Evolutionary conservation across 2,329 filamentous ascomycete genomes (phyloP), one percentile per base, ranked within the genome.

Genomic region (Colletotrichum siamense): DNA sequence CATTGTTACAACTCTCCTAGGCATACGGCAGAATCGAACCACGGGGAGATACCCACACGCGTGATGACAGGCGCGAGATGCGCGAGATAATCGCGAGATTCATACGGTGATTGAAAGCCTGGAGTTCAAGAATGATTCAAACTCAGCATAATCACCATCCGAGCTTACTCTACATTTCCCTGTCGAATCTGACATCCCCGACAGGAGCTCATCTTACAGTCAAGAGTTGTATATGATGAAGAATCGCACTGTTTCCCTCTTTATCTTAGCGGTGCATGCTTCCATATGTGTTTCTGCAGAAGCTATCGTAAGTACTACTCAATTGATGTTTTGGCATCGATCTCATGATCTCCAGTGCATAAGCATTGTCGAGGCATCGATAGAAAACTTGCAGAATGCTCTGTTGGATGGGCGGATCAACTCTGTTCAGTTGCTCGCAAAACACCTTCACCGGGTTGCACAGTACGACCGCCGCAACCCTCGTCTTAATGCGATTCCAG

Each of bases 221-320:
- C 5, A 44, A 16, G 7, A 18, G 7, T 5, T 18, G 5, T 18
- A 18, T 18, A 44, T 44, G 1, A 49, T 49, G 18, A 49, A n/a
- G 44, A 22, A n/a, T 7, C 0, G 6, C 18, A 22, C 22, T 2
- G 5, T n/a, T n/a, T 0, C 5, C 18, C 2, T 49, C 10, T n/a
- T 49, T 1, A 22, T 49, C 18, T 22, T 49, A 49, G 44, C 39
- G 18, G 6, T 22, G 0, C 5, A 6, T 49, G 6, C 5, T n/a
- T 49, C 5, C 18, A 49, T n/a, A n/a, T 49, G 18, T 49, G 5
- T 49, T n/a, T n/a, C n/a, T n/a, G 39, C 18, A 12, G 9, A n/a
- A 49, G 18, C 18, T 49, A n/a, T 9, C 5, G 18, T n/a, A n/a
- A n/a, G 39, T 49, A n/a, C 7, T 7, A 10, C 9, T 9, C 39